Conservation (phyloP, 768 basidiomycete species). For the Lanmaoa pseudosensibilis region DNA sequence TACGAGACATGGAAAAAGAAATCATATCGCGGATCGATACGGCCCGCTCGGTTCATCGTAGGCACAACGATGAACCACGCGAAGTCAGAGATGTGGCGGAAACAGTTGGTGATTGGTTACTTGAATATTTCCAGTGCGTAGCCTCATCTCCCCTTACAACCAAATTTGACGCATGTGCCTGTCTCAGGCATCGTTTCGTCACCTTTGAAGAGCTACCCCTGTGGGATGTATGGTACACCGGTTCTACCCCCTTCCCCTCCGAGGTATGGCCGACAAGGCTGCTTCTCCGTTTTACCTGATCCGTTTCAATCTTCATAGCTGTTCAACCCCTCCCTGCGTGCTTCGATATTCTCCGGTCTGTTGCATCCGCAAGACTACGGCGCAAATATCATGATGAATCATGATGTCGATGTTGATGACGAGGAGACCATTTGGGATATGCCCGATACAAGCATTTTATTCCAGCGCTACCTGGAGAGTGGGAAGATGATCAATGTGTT, state of each 20-base stretch:
- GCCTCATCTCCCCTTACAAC: background rate
- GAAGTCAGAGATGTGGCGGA: constrained; percentile 22
- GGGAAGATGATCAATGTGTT: constrained; percentile 84
- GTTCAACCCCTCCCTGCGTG: constrained; percentile 67
- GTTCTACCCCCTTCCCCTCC: constrained; percentile 59
- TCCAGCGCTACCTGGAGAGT: constrained; percentile 73
- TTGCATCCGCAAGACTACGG: constrained; percentile 55
- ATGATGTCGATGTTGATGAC: constrained; percentile 23
- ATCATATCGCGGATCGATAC: constrained; percentile 25
- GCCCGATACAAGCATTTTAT: constrained; percentile 76
- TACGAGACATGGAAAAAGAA: constrained; percentile 37
- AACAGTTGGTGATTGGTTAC: constrained; percentile 49
- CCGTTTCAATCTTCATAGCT: constrained; percentile 40
- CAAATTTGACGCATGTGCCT: background rate
- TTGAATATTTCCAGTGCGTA: constrained; percentile 49
- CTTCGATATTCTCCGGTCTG: constrained; percentile 60
- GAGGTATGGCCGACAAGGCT: constrained; percentile 46
- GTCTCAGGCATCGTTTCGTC: constrained; percentile 40
- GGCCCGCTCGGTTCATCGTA: constrained; percentile 20
- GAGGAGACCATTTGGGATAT: constrained; percentile 47
- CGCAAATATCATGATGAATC: background rate
- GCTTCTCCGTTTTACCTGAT: background rate
- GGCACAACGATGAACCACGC: constrained; percentile 19
- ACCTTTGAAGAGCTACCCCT: constrained; percentile 52
- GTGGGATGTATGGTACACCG: constrained; percentile 78